Conservation (phyloP, 192 early-diverging fungal genomes). For the Backusella australiensis region DNA sequence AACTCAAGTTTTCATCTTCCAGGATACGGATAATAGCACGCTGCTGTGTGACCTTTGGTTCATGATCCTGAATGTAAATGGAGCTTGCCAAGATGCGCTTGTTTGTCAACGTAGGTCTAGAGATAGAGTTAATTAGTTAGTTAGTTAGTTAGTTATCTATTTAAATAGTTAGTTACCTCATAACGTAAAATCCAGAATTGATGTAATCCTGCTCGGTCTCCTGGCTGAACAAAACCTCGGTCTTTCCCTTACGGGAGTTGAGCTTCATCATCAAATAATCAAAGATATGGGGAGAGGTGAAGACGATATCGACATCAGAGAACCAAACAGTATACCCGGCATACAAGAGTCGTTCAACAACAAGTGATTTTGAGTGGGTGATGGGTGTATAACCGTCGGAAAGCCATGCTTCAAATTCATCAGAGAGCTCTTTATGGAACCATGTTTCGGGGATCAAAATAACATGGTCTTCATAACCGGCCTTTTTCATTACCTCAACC, state of each 20-base stretch:
- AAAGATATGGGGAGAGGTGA: slow-evolving; percentile 29
- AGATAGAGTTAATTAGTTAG: no score
- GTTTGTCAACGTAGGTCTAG: slow-evolving; percentile 21
- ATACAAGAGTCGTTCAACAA: slow-evolving; percentile 38
- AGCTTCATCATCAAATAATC: slow-evolving; percentile 29
- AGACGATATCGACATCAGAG: slow-evolving; percentile 43
- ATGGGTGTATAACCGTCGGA: slow-evolving; percentile 33
- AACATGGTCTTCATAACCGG: slow-evolving; percentile 31
- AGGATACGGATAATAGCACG: slow-evolving; percentile 34
- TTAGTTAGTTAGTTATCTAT: no score
- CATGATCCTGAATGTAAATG: slow-evolving; percentile 27
- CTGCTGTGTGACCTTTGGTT: slow-evolving; percentile 34
- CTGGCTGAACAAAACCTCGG: slow-evolving; percentile 32
- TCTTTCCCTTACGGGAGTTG: slow-evolving; percentile 12
- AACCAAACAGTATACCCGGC: slow-evolving; percentile 36
- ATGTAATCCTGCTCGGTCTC: slow-evolving; percentile 32
- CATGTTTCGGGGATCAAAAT: slow-evolving; percentile 33
- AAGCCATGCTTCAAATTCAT: slow-evolving; percentile 23
- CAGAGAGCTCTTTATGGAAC: slow-evolving; percentile 33
- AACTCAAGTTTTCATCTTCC: slow-evolving; percentile 22
- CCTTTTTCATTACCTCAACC: slow-evolving; percentile 23
- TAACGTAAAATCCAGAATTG: slow-evolving; percentile 37
- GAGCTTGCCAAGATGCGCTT: slow-evolving; percentile 32
- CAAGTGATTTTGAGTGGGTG: slow-evolving; percentile 39
- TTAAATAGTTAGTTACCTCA: background rate